Base-by-base conservation (phyloP, 331 rosid species). In the Erythrophleum ivorense region DNA sequence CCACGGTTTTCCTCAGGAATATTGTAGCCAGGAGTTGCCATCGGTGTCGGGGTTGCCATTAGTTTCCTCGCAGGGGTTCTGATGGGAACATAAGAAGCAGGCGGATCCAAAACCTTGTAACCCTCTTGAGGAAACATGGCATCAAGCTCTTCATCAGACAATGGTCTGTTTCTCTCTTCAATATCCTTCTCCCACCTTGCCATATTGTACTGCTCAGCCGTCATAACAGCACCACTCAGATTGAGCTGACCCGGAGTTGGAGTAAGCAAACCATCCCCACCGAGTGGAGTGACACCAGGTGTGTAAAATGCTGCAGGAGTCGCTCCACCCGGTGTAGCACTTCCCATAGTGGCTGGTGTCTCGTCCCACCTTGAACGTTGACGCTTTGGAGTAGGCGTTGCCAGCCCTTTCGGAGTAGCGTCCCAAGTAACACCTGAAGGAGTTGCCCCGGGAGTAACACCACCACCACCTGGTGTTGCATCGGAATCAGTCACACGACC, bases 361-460 rank as follows among this genome's bases (percentile, higher is more conserved):
- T 94, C 98, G 79, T 94, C 98, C 98, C 98, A 94, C 76, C 98
- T 88, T 0, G 98, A 92, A 75, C 97, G 88, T 83, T 94, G 98
- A 41, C 80, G 85, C 82, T 92, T 92, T 0, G 97, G 97, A 9
- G 97, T 94, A 0, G 97, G 97, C 2, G 98, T 94, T 19, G 97
- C 95, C 80, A 91, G 78, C 7, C 98, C 97, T 88, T 94, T 94
- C 0, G 97, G 97, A 0, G 98, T 94, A 11, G 97, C 94, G 78
- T 94, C 98, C 98, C 97, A 94, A 55, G 94, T 83, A 90, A 92
- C 91, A 19, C 96, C 97, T 6, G 97, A 88, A 0, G 98, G 98
- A 0, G 98, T 94, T 1, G 96, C 97, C 31, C 98, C 98, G 0
- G 98, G 95, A 0, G 97, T 94, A 3, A 15, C 98, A 6, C 90